Base-by-base conservation (phyloP, 768 basidiomycete genomes). In the Russula olivacea region DNA sequence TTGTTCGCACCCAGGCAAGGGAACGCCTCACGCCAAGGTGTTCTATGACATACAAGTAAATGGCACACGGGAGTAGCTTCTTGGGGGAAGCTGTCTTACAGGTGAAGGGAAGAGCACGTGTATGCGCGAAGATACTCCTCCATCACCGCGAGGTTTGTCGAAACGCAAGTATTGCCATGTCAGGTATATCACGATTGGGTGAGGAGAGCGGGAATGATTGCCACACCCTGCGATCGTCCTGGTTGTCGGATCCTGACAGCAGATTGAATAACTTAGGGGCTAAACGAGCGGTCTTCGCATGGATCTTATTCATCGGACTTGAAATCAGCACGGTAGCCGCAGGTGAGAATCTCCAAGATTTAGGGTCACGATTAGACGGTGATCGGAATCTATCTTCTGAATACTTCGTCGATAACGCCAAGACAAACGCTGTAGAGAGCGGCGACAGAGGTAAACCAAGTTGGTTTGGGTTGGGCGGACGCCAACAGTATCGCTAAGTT, bases 211-310 rank as follows among this genome's bases (percentile, higher is more conserved):
- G 38, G 15, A 21, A 19, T 56, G 17, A 51, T 17, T 25, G 19
- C 32, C 21, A 57, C 8, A 43, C 34, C 41, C 19, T 4, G 23
- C 34, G 43, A 47, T 30, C 30, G 30, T 4, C 30, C 30, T 30
- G 34, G 17, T 25, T 19, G 38, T 38, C 36, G 59, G 40, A 19
- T 15, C 21, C 10, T 34, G 43, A n/a, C 12, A 15, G 32, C 17
- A 14, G 43, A 21, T n/a, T 34, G 52, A 36, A 58, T 51, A n/a
- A n/a, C n/a, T n/a, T n/a, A 58, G 51, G 41, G 61, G 48, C 38
- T 11, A 41, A 5, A 36, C 6, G 19, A 30, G 23, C 30, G 25
- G 14, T 38, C 34, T 30, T 49, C 55, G 23, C 38, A 50, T 51
- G 21, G 48, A 56, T 41, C 40, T 51, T 50, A 43, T 56, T 61